These are phyloP conservation scores for Westerdykella ornata DNA, from an alignment of 2,329 filamentous ascomycete genomes.

Conservation along the genomic window DNA sequence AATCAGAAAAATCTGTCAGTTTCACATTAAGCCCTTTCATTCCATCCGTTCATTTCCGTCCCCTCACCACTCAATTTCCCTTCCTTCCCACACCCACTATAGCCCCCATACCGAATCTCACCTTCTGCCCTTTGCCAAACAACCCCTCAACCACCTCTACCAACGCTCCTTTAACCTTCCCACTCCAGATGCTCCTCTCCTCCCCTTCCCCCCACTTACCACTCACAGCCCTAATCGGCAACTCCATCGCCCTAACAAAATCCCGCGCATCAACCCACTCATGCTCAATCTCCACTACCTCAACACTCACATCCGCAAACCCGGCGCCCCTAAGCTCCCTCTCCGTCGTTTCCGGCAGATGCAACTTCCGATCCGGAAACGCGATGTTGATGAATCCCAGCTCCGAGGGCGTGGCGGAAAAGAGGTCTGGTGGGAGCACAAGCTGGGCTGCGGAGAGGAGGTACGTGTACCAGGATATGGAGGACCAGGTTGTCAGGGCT, in stretches of 20 bases:
- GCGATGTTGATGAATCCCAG: constrained; percentile 7
- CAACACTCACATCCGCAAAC: constrained; percentile 11
- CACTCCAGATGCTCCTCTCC: constrained; percentile 9
- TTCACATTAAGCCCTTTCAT: no score
- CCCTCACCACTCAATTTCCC: neutral
- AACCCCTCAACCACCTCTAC: constrained; percentile 12
- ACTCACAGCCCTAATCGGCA: constrained; percentile 14
- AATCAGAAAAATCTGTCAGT: no score
- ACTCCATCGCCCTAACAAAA: constrained; percentile 13
- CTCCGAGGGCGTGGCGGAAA: neutral
- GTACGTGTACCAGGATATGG: constrained; percentile 11
- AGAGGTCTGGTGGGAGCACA: constrained; percentile 5
- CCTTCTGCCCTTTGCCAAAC: constrained; percentile 7
- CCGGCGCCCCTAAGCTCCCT: constrained; percentile 12
- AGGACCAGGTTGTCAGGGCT: constrained; percentile 18
- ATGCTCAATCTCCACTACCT: constrained; percentile 4
- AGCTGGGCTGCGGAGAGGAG: constrained; percentile 4
- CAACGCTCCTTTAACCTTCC: constrained; percentile 9
- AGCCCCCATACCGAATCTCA: no score
- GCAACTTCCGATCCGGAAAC: constrained; percentile 10
- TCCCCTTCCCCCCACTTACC: constrained; percentile 12
- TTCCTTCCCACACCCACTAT: constrained; percentile 9
- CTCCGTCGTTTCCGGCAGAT: constrained; percentile 6
- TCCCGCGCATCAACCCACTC: constrained; percentile 7
- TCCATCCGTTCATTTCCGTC: no score